Evolutionary conservation across 176 grass and related monocot species (phyloP).

Genomic region (Oryza glaberrima): DNA sequence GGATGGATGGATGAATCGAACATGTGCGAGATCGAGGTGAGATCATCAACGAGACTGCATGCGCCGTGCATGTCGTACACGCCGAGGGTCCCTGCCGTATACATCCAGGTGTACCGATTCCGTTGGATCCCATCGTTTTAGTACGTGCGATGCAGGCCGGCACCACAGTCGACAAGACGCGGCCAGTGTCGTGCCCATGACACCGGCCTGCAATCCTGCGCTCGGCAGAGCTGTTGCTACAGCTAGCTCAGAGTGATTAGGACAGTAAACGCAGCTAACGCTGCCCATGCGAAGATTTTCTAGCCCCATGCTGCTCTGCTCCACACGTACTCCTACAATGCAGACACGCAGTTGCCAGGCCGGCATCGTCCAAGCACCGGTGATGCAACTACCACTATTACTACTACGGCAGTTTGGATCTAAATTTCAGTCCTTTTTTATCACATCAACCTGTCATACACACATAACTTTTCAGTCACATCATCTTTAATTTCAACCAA

Average conservation of each 20-base stretch:
- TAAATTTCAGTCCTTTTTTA: too few relatives aligned
- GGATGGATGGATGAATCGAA: background rate
- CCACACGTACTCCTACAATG: background rate
- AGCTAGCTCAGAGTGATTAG: background rate
- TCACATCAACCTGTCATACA: too few relatives aligned
- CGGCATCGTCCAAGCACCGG: background rate
- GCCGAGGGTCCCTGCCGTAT: background rate
- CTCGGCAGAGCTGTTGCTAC: background rate
- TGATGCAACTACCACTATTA: background rate
- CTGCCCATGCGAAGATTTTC: background rate
- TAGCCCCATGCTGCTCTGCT: background rate
- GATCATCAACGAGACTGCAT: background rate
- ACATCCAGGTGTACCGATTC: background rate
- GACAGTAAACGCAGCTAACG: background rate
- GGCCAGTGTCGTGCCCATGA: background rate
- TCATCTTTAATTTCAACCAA: too few relatives aligned
- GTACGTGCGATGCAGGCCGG: background rate
- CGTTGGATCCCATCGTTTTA: background rate
- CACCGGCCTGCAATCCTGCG: background rate
- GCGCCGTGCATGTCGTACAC: background rate
- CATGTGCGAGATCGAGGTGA: background rate
- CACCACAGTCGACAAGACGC: background rate
- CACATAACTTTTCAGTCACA: too few relatives aligned
- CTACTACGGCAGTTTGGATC: too few relatives aligned
- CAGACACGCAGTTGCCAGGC: background rate